Conservation (phyloP, 129 eudicot species). For the Artemisia argyi region DNA sequence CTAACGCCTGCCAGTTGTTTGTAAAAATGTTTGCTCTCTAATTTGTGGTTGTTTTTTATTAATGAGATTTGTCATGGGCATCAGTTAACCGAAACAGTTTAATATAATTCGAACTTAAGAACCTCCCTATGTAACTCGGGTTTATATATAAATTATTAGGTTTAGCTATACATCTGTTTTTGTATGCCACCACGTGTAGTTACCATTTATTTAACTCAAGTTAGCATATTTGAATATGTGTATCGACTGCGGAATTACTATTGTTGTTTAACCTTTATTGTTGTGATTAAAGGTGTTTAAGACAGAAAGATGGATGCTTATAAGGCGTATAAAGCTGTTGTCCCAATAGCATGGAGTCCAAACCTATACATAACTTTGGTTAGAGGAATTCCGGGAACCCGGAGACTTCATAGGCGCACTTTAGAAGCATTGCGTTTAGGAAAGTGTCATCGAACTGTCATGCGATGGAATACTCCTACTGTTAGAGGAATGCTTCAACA, state of each 20-base stretch:
- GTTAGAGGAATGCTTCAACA: slow-evolving; percentile 96
- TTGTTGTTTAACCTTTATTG: slow-evolving; percentile 7
- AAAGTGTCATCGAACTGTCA: slow-evolving; percentile 80
- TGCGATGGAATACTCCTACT: slow-evolving; percentile 91
- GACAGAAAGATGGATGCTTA: slow-evolving; percentile 66
- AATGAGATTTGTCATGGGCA: too few species aligned
- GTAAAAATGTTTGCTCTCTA: background rate
- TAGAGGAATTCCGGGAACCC: slow-evolving; percentile 91
- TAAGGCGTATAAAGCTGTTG: slow-evolving; percentile 86
- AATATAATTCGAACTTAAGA: too few species aligned
- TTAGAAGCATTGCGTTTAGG: slow-evolving; percentile 77
- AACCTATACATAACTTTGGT: slow-evolving; percentile 78
- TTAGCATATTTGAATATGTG: too few species aligned
- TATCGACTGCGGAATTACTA: background rate
- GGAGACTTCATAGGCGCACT: slow-evolving; percentile 82
- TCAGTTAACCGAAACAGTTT: too few species aligned
- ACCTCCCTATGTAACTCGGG: too few species aligned
- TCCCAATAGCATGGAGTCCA: slow-evolving; percentile 81
- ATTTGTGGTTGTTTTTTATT: too few species aligned
- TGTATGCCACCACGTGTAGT: background rate
- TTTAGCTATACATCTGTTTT: too few species aligned
- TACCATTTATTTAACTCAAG: too few species aligned
- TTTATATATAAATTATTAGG: too few species aligned
- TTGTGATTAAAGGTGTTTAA: slow-evolving; percentile 26
- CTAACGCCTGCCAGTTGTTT: background rate